Percentiles rank a stretch among this genome's conserved stretches.
Conservation (phyloP, 768 basidiomycete genomes). For the Kwoniella europaea region DNA sequence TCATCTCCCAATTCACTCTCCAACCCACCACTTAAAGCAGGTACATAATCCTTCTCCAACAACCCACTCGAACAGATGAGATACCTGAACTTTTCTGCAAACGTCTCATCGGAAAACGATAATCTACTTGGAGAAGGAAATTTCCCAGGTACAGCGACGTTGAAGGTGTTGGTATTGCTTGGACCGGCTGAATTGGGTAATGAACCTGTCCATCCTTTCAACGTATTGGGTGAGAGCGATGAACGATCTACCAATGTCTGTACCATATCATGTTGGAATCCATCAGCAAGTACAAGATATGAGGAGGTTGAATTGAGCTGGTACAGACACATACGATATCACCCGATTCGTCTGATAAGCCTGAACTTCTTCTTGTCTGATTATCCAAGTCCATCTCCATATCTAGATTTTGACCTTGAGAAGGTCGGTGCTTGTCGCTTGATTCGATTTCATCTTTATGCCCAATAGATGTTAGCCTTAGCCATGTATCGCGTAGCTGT, state of each 20-base stretch:
- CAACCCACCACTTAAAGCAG: constrained; percentile 30
- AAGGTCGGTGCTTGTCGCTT: neutral
- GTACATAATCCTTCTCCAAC: constrained; percentile 49
- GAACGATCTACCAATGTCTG: constrained; percentile 7
- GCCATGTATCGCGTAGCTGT: too few relatives aligned
- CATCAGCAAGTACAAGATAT: too few relatives aligned
- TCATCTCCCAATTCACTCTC: neutral
- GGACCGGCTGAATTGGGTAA: constrained; percentile 21
- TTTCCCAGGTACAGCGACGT: constrained; percentile 5
- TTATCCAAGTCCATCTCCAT: constrained; percentile 2
- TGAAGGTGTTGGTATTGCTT: constrained; percentile 1
- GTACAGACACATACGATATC: constrained; percentile 2
- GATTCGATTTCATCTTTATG: constrained; percentile 4
- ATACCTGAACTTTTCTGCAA: constrained; percentile 54
- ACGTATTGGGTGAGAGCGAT: neutral
- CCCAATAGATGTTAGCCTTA: too few relatives aligned
- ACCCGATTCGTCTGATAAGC: constrained; percentile 9
- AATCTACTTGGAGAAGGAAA: constrained; percentile 16
- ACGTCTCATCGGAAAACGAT: constrained; percentile 26
- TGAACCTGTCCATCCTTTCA: constrained; percentile 29
- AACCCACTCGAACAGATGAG: constrained; percentile 50
- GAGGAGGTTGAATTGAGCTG: too few relatives aligned
- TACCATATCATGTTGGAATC: neutral
- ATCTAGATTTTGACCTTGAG: constrained; percentile 7
- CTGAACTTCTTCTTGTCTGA: neutral